Percentiles rank a stretch among this genome's conserved stretches.
phyloP scores from a whole-genome alignment of 192 early-diverging fungal species.

The Umbelopsis isabellina region DNA sequence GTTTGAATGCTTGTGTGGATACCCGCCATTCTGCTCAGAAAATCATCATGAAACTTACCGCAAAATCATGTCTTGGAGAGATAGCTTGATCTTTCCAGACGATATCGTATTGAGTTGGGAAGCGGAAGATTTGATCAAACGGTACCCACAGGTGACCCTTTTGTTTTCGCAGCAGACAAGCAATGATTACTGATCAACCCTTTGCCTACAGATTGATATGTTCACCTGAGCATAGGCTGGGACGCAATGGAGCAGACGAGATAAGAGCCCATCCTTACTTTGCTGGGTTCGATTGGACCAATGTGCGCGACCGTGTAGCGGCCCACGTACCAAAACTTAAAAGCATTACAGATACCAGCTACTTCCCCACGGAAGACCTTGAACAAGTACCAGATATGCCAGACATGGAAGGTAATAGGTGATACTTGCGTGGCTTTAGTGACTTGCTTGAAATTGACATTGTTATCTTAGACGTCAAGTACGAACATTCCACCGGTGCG shows the following conservation, averaged over 20 bases:
- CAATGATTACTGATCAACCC: not conserved
- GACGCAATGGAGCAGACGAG: constrained; percentile 80
- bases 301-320: constrained; percentile 77
- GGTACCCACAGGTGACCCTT: constrained; percentile 43
- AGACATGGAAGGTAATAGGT: constrained; percentile 25
- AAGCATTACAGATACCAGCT: constrained; percentile 96
- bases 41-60: constrained; percentile 95
- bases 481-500: constrained; percentile 54
- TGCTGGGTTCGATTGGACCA: constrained; percentile 90
- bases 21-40: constrained; percentile 97
- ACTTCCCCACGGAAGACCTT: constrained; percentile 96
- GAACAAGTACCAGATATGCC: constrained; percentile 68
- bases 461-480: constrained; percentile 8
- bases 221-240: constrained; percentile 81
- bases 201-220: constrained; percentile 74
- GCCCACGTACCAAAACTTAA: constrained; percentile 91
- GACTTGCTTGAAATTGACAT: not conserved
- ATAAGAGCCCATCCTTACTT: constrained; percentile 96
- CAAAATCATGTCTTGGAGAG: constrained; percentile 98
- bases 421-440: not conserved
- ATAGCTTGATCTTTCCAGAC: constrained; percentile 88
- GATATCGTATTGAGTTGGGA: constrained; percentile 92
- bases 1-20: constrained; percentile 99
- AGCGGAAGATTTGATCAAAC: constrained; percentile 89
- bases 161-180: too few species aligned